Base-by-base conservation (phyloP, 176 grass and related monocot species). In the Raddia distichophylla region DNA sequence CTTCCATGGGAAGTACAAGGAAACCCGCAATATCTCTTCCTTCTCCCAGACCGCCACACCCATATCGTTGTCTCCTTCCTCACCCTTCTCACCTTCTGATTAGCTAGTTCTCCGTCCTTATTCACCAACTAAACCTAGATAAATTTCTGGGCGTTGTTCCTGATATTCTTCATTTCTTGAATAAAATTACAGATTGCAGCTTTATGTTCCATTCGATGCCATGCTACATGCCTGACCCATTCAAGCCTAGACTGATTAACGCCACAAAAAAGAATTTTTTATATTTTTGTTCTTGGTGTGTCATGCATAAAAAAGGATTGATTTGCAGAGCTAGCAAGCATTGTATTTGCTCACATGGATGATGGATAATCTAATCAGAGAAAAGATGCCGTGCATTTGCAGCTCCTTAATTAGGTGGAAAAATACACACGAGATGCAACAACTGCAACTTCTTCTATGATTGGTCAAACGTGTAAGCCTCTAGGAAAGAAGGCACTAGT, bases 21-120 rank as follows among this genome's bases (percentile, higher is more conserved):
- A 27, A 27, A 27, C 69, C 68, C 45, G 60, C 52, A 80, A 74
- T 73, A 72, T 79, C 58, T 54, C 8, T 40, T 40, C 37, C 37
- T 10, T 27, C 5, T 17, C 42, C 27, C 27, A 27, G 27, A 27
- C 27, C 12, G 6, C 50, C 47, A 40, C 70, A 48, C 86, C 56
- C 59, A 47, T 5, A 12, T 65, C 74, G 47, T 74, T 4, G 8
- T 59, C 34, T 48, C 16, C 34, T 64, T 44, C 9, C 12, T 19
- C 1, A n/a, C 49, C 52, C n/a, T 76, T 12, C 8, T 16, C 7
- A 10, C 42, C 44, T 49, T 52, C 11, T 60, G 53, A 70, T 77
- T 77, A 40, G 67, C 13, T 18, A 46, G 6, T 52, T 8, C 35
- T 33, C 7, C n/a, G 37, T 3, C 37, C 37, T 40, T 40, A 5